Evolutionary conservation across 208 protist species (phyloP).

Genomic region (Trypanosomatidae sp.): DNA sequence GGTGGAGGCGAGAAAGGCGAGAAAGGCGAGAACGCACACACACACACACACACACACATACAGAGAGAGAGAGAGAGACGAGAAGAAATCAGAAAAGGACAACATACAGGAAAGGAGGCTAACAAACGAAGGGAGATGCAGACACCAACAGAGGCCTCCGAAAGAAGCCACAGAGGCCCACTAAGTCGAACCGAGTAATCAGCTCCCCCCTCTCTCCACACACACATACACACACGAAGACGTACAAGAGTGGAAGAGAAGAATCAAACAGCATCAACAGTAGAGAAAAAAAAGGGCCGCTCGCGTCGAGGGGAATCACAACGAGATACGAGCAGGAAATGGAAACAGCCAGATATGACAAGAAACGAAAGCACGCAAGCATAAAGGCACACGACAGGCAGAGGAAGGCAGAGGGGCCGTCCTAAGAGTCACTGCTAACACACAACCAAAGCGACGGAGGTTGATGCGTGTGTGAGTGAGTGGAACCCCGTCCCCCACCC

Average conservation of each 20-base stretch:
- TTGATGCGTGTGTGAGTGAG: not conserved
- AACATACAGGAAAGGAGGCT: not conserved
- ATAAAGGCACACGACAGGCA: not conserved
- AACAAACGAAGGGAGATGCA: not conserved
- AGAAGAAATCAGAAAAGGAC: constrained; percentile 4
- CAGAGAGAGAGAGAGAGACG: not conserved
- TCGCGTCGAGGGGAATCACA: not conserved
- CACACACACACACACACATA: not conserved
- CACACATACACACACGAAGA: not conserved
- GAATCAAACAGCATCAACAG: not conserved
- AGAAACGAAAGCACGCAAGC: not conserved
- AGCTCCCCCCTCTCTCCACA: not conserved
- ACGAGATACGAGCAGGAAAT: not conserved
- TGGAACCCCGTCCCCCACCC: not conserved
- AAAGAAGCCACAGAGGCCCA: not conserved
- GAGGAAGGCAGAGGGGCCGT: not conserved
- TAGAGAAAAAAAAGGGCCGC: not conserved
- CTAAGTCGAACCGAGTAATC: not conserved
- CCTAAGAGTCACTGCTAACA: not conserved
- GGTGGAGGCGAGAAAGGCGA: not conserved
- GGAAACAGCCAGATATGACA: not conserved
- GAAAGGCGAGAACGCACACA: not conserved
- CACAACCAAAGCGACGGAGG: not conserved
- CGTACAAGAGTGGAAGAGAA: not conserved
- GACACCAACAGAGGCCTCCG: not conserved